Percentiles rank a stretch among this genome's conserved stretches.
Conservation (phyloP, 2,329 filamentous ascomycete species). For the Amesomyces nigricolor region DNA sequence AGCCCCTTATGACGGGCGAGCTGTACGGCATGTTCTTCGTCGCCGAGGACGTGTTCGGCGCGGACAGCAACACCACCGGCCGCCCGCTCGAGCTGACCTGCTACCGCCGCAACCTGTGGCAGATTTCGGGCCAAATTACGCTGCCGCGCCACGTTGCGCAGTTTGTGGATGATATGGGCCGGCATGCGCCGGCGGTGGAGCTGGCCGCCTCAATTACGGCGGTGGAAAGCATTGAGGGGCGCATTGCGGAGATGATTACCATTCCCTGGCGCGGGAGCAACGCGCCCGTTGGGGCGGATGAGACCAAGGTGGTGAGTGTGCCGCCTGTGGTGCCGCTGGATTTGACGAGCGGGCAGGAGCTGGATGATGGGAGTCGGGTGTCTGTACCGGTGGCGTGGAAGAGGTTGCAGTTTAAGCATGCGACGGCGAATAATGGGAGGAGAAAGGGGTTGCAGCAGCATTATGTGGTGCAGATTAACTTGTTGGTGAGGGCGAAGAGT, state of each 20-base stretch:
- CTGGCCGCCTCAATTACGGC: conserved; percentile 78
- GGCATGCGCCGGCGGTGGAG: conserved; percentile 69
- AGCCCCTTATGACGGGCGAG: conserved; percentile 65
- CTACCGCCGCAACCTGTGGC: conserved; percentile 91
- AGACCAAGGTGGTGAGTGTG: conserved; percentile 43
- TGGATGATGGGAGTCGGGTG: conserved; percentile 67
- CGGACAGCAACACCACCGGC: conserved; percentile 42
- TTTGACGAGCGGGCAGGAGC: conserved; percentile 54
- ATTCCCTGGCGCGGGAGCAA: conserved; percentile 88
- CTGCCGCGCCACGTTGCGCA: conserved; percentile 68
- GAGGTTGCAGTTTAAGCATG: conserved; percentile 88
- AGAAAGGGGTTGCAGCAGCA: conserved; percentile 93
- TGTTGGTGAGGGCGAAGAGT: conserved; percentile 66
- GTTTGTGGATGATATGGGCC: conserved; percentile 67
- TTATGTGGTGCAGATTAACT: conserved; percentile 80
- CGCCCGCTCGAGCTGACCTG: conserved; percentile 80
- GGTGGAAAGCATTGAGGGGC: conserved; percentile 87
- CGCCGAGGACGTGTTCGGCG: conserved; percentile 71
- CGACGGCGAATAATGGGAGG: conserved; percentile 91
- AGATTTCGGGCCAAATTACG: conserved; percentile 82
- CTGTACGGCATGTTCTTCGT: conserved; percentile 86
- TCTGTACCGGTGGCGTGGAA: conserved; percentile 89
- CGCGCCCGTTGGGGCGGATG: conserved; percentile 45
- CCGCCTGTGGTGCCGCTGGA: conserved; percentile 53
- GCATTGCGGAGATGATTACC: conserved; percentile 87